Conservation (phyloP, 2,329 filamentous ascomycete genomes). For the Fusarium circinatum region DNA sequence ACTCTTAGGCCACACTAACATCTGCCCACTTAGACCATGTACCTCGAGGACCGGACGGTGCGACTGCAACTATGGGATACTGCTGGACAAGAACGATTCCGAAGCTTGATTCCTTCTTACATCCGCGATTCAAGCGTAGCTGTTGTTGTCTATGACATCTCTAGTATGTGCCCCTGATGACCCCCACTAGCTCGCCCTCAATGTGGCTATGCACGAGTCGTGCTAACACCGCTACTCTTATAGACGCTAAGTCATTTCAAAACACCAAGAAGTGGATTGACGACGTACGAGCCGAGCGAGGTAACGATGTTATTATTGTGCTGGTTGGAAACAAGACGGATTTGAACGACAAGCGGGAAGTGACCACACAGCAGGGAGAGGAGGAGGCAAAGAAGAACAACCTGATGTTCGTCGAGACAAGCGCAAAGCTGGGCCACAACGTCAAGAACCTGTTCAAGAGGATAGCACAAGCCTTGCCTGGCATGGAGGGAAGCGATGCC, state of each 20-base stretch:
- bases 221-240: slow-evolving; percentile 31
- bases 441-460: slow-evolving; percentile 97
- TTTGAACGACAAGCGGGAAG: slow-evolving; percentile 96
- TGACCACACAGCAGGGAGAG: slow-evolving; percentile 95
- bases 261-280: slow-evolving; percentile 99
- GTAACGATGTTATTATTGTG: slow-evolving; percentile 98
- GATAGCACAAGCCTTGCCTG: slow-evolving; percentile 96
- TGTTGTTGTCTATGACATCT: slow-evolving; percentile 98
- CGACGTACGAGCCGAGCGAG: slow-evolving; percentile 94
- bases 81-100: slow-evolving; percentile 95
- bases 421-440: slow-evolving; percentile 96
- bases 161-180: slow-evolving; percentile 64
- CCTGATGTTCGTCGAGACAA: slow-evolving; percentile 99
- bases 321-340: slow-evolving; percentile 99
- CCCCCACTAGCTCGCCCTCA: slow-evolving; percentile 35
- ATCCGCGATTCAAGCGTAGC: slow-evolving; percentile 98
- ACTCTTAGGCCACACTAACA: slow-evolving; percentile 30
- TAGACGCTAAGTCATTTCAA: slow-evolving; percentile 94
- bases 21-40: slow-evolving; percentile 78
- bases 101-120: slow-evolving; percentile 96
- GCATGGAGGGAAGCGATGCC: slow-evolving; percentile 92
- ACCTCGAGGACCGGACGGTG: slow-evolving; percentile 97
- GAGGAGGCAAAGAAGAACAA: slow-evolving; percentile 98
- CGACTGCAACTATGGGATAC: slow-evolving; percentile 99
- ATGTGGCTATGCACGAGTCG: slow-evolving; percentile 21